Base-by-base conservation (phyloP, 2,329 filamentous ascomycete genomes). In the Fonsecaea erecta region DNA sequence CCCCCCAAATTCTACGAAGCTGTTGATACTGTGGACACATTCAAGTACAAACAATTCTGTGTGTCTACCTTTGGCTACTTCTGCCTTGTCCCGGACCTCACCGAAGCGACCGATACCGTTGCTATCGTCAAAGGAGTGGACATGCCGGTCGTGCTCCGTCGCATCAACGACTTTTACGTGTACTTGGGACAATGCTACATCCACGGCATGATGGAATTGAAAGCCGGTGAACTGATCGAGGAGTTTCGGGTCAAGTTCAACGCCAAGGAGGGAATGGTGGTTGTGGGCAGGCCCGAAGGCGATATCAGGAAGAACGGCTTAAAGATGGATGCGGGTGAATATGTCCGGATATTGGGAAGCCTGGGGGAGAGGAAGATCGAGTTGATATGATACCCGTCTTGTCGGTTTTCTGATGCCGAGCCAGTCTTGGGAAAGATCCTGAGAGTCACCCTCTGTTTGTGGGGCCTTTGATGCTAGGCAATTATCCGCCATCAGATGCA, bases 161-260 rank as follows among this genome's bases (percentile, higher is more conserved):
- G 52, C 3, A 35, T 62, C 30, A 48, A 34, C 12, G 62, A 62
- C 14, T 53, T 40, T 26, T 67, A 58, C 32, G 24, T 61, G 37
- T 54, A 61, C 32, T 21, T 66, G 14, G 66, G 63, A 14, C 51
- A 65, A 16, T 63, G 66, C 55, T 66, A 66, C 37, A 16, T 68
- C n/a, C 63, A 68, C 28, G 66, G 59, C 14, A 68, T 68, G 56
- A 68, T 68, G 66, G 48, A 55, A n/a, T 30, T 37, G 16, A 21
- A 61, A 26, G 65, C 64, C 1, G 64, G 60, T 24, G 53, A 24
- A 16, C 48, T 67, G 21, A 67, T 64, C 18, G 65, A 67, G 34
- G 62, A 67, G 56, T 67, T 67, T 43, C 54, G 51, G 18, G 30
- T 67, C 61, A 64, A 48, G 34, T 28, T 58, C 21, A 43, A 60